A percentile compares a stretch with the other conserved stretches of the same genome.
phyloP scores from a whole-genome alignment of 208 protist genomes.

The Endotrypanum monterogeii region DNA sequence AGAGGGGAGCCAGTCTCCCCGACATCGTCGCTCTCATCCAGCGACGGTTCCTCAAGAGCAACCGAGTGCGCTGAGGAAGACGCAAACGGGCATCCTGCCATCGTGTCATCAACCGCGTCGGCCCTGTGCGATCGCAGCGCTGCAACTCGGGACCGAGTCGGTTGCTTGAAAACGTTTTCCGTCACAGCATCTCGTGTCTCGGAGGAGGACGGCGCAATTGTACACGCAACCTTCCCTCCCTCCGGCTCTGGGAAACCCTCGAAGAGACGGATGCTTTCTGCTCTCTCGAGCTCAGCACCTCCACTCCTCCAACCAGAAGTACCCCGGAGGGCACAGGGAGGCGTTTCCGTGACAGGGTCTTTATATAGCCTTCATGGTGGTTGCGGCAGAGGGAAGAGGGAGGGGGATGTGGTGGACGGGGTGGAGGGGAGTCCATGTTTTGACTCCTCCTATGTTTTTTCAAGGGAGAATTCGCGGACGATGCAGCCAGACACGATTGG shows the following conservation, averaged over 20 bases:
- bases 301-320: background rate
- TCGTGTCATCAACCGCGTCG: background rate
- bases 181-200: constrained; percentile 9
- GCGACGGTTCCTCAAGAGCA: background rate
- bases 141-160: constrained; percentile 10
- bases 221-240: background rate
- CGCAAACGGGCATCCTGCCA: background rate
- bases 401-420: background rate
- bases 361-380: background rate
- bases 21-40: background rate
- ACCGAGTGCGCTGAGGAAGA: background rate
- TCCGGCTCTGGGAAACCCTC: background rate
- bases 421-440: background rate
- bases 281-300: background rate
- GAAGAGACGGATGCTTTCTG: background rate
- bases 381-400: background rate
- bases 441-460: background rate
- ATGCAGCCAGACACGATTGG: background rate
- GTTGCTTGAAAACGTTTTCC: constrained; percentile 12
- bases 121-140: constrained; percentile 11
- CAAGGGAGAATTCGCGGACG: background rate
- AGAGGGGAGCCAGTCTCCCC: background rate
- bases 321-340: background rate
- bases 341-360: background rate
- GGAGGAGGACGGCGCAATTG: background rate